phyloP scores from a whole-genome alignment of 2,329 filamentous ascomycete species.

The Aspergillus ochraceus region DNA sequence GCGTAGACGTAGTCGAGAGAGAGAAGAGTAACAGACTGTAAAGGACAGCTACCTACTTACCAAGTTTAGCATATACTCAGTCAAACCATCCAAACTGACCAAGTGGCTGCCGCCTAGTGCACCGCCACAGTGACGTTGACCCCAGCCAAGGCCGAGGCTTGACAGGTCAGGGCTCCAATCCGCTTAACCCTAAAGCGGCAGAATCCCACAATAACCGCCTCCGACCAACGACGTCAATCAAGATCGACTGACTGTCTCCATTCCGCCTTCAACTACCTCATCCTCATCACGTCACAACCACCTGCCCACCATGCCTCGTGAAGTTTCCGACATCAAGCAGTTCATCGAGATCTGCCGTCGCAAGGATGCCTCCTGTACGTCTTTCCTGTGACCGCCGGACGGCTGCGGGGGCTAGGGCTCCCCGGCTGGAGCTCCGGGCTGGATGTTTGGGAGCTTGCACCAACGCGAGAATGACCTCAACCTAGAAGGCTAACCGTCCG shows the following conservation, averaged over 20 bases:
- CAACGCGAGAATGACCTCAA: neutral
- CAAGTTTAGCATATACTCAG: neutral
- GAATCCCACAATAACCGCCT: constrained; percentile 15
- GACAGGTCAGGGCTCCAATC: constrained; percentile 8
- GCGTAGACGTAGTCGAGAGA: neutral
- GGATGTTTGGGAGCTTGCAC: constrained; percentile 5
- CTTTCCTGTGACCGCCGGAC: constrained; percentile 4
- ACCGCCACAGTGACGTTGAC: constrained; percentile 4
- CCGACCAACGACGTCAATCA: constrained; percentile 22
- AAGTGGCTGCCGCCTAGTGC: neutral
- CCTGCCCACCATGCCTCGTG: constrained; percentile 87
- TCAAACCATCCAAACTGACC: neutral
- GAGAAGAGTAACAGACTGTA: neutral
- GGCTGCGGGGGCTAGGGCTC: neutral
- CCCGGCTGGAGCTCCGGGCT: constrained; percentile 1
- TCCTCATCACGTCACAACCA: constrained; percentile 15
- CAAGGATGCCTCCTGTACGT: constrained; percentile 99
- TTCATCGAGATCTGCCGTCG: constrained; percentile 99
- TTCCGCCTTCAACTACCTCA: constrained; percentile 9
- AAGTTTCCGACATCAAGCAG: constrained; percentile 98
- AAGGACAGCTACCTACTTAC: neutral
- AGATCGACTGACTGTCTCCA: constrained; percentile 13
- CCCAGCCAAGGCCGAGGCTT: neutral
- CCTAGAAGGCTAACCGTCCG: constrained; percentile 16
- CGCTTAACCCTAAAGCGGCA: constrained; percentile 14